Conservation (phyloP, 176 grass and related monocot genomes). For the Stipa capillata region DNA sequence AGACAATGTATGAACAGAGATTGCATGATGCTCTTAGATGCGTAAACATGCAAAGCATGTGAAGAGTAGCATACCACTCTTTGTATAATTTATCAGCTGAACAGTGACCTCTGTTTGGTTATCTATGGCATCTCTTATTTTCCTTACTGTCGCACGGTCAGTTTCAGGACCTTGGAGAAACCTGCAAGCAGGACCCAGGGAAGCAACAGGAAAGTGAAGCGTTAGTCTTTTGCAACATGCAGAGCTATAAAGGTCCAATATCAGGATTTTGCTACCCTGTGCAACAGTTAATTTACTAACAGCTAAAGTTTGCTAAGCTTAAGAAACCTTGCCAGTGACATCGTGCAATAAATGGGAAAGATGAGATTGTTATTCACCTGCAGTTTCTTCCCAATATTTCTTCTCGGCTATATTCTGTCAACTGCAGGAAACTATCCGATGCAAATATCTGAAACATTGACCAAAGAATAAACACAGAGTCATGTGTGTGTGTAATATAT, state of each 20-base stretch:
- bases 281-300: background rate
- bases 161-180: slow-evolving; percentile 96
- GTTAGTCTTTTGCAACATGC: background rate
- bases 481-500: too few relatives aligned
- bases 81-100: slow-evolving; percentile 97
- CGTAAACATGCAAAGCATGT: background rate
- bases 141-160: slow-evolving; percentile 57
- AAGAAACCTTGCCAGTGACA: background rate
- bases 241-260: background rate
- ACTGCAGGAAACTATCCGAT: slow-evolving; percentile 72
- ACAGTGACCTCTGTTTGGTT: slow-evolving; percentile 79
- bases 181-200: slow-evolving; percentile 20
- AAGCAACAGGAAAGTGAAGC: background rate
- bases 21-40: background rate
- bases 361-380: slow-evolving; percentile 38
- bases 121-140: slow-evolving; percentile 93
- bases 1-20: background rate
- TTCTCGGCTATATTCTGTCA: slow-evolving; percentile 78
- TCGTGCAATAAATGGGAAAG: background rate
- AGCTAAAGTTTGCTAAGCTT: background rate
- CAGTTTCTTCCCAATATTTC: slow-evolving; percentile 92
- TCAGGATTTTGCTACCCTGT: background rate
- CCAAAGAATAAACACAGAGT: background rate
- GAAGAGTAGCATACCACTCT: slow-evolving; percentile 50
- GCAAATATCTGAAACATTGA: slow-evolving; percentile 69